Conservation (phyloP, 805 yeast genomes). For the Torulaspora quercuum region DNA sequence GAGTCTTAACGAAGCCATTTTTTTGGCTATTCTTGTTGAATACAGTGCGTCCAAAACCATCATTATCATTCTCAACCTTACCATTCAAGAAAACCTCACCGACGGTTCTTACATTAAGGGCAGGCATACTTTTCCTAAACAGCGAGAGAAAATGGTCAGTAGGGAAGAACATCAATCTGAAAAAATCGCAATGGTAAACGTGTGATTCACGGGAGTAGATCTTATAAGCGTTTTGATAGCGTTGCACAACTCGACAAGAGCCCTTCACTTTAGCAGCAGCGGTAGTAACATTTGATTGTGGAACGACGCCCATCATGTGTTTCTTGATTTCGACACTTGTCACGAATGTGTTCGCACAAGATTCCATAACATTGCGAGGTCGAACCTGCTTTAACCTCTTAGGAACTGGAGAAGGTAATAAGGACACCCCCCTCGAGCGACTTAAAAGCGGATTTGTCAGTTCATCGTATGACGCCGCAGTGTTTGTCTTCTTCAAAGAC, state of each 20-base stretch:
- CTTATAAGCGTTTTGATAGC: slow-evolving; percentile 13
- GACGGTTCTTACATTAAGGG: slow-evolving; percentile 22
- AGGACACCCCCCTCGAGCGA: not conserved
- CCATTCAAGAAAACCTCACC: slow-evolving; percentile 22
- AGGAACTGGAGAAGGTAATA: not conserved
- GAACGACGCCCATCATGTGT: not conserved
- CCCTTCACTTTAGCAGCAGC: slow-evolving; percentile 13
- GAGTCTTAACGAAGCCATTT: slow-evolving; percentile 12
- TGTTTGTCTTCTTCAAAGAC: not conserved
- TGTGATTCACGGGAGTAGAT: slow-evolving; percentile 17
- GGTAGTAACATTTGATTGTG: slow-evolving; percentile 1
- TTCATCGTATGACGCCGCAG: not conserved
- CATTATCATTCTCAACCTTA: slow-evolving; percentile 12
- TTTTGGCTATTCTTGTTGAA: slow-evolving; percentile 12
- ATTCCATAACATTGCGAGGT: not conserved
- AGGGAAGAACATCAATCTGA: slow-evolving; percentile 30
- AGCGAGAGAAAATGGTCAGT: slow-evolving; percentile 30
- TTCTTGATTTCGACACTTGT: slow-evolving; percentile 1
- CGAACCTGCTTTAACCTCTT: not conserved
- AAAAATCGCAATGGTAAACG: slow-evolving; percentile 25
- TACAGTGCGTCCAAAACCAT: slow-evolving; percentile 1
- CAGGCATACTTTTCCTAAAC: slow-evolving; percentile 33
- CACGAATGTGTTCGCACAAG: slow-evolving; percentile 7
- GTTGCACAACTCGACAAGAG: slow-evolving; percentile 11
- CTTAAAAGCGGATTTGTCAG: slow-evolving; percentile 1